Evolutionary conservation across 345 rosid genomes (phyloP), one percentile per base, ranked within the genome.

Genomic region (Linum trigynum): DNA sequence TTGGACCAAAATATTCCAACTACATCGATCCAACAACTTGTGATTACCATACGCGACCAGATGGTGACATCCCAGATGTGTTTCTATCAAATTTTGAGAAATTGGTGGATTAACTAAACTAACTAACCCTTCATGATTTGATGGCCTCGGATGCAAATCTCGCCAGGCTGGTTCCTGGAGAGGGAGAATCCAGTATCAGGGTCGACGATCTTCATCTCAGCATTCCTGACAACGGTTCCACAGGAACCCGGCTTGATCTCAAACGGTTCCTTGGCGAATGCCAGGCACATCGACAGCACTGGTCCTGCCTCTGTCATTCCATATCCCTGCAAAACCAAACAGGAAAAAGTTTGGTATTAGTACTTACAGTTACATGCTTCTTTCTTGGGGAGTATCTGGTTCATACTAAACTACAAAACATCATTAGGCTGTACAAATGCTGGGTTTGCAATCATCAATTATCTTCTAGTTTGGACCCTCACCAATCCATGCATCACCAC

Each of bases 231-330:
- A 12, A 88, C 98, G 0, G 97, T 90, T 2, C 98, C 98, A 64
- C 97, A 92, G 7, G 98, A 84, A 0, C 98, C 98, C 2, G 96
- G 85, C 74, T 92, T 92, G 41, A 90, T 81, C 4, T 83, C 85
- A n/a, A 80, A 80, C 0, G 98, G 87, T n/a, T 92, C 86, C 81
- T 81, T 92, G 3, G 98, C 97, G 56, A 90, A 92, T 16, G 74
- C 94, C 43, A 85, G 73, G 75, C 96, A 81, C 97, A 92, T 92
- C 17, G 98, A 80, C 58, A 92, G 69, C 53, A 92, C 98, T 2
- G 98, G 97, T 36, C 98, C 98, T 0, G 98, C 98, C 69, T 92
- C 98, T 10, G 98, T 92, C 98, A 92, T 92, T 14, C 98, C 98
- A 69, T 92, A 92, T 2, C 98, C 98, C 98, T 89, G 61, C 32